phyloP scores from a whole-genome alignment of 2,329 filamentous ascomycete genomes.

The Emergomyces orientalis region DNA sequence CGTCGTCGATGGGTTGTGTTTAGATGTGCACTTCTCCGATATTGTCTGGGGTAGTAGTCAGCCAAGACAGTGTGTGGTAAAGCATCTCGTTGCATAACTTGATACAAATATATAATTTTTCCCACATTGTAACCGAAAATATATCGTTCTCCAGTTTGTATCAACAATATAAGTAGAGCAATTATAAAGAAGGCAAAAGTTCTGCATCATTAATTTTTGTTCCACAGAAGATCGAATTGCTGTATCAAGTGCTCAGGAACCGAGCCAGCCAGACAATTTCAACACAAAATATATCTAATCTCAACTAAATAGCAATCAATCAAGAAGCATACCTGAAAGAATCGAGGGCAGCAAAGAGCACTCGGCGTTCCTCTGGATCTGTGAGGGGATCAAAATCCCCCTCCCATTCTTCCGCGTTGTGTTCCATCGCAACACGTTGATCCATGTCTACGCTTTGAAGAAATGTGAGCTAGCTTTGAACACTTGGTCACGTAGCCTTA shows the following conservation, averaged over 20 bases:
- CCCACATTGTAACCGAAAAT: background rate
- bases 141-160: background rate
- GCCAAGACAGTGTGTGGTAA: too few species aligned
- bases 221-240: background rate
- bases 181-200: background rate
- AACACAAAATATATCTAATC: background rate
- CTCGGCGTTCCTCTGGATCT: constrained; percentile 70
- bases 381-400: constrained; percentile 56
- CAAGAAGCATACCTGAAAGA: constrained; percentile 66
- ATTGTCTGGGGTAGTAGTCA: constrained; percentile 52
- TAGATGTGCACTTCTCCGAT: constrained; percentile 74
- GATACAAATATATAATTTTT: background rate
- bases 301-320: background rate
- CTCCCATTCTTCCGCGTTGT: constrained; percentile 39
- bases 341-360: constrained; percentile 73
- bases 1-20: constrained; percentile 85
- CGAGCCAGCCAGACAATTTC: constrained; percentile 8
- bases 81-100: too few species aligned
- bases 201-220: background rate
- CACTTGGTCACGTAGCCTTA: background rate
- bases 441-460: background rate
- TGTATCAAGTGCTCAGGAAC: background rate
- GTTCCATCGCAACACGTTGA: background rate
- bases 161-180: background rate
- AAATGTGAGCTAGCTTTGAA: background rate